Evolutionary conservation across 1,284 basidiomycete species (phyloP).

Genomic region (Amylostereum chailletii): DNA sequence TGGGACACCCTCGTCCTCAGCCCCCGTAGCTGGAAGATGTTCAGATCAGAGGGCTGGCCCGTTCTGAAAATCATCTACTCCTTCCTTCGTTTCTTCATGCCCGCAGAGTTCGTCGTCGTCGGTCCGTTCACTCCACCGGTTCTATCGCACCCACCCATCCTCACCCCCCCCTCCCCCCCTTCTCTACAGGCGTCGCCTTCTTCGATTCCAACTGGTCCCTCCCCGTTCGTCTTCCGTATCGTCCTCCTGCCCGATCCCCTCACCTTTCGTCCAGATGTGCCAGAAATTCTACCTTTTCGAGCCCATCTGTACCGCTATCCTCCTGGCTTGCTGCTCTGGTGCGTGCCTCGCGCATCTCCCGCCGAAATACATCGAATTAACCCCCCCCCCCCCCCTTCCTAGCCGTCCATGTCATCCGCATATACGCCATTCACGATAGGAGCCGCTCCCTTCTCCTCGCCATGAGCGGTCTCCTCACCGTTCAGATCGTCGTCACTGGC

Average conservation of each 20-base stretch:
- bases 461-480: conserved; percentile 50
- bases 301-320: conserved; percentile 71
- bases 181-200: conserved; percentile 58
- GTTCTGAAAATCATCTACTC: conserved; percentile 66
- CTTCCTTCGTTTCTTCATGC: conserved; percentile 67
- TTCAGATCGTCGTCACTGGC: conserved; percentile 61
- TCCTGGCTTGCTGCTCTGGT: conserved; percentile 65
- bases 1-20: conserved; percentile 80
- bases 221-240: conserved; percentile 3
- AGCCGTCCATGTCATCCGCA: conserved; percentile 67
- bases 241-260: conserved; percentile 5
- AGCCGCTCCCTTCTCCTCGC: conserved; percentile 40
- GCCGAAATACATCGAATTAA: conserved; percentile 2
- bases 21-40: conserved; percentile 65
- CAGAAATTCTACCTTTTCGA: conserved; percentile 72
- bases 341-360: conserved; percentile 8
- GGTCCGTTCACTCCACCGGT: conserved; percentile 32
- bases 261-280: conserved; percentile 36
- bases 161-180: conserved; percentile 6
- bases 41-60: conserved; percentile 65
- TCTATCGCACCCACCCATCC: neutral
- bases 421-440: conserved; percentile 68
- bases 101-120: conserved; percentile 64
- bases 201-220: conserved; percentile 45
- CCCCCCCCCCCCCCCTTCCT: conserved; percentile 7